phyloP scores from a whole-genome alignment of 306 rosid genomes.

The Vicia sativa region DNA sequence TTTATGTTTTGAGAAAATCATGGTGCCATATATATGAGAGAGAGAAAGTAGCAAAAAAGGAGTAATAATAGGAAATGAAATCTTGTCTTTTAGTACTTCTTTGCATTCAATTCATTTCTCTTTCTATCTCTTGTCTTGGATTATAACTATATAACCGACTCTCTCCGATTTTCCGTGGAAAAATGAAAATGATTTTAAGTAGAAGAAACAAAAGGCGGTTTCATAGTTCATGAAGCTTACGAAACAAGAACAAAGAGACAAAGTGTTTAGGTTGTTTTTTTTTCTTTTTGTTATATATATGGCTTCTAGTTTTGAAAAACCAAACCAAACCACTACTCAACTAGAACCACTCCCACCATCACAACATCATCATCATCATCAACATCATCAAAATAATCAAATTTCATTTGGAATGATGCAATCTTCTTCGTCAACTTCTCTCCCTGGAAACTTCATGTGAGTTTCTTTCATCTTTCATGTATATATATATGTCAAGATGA shows the following conservation, averaged over 20 bases:
- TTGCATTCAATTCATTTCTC: slow-evolving; percentile 55
- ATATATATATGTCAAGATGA: background rate
- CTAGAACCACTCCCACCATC: slow-evolving; percentile 54
- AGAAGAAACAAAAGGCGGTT: slow-evolving; percentile 52
- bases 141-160: slow-evolving; percentile 52
- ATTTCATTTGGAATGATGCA: slow-evolving; percentile 75
- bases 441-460: slow-evolving; percentile 75
- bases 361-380: slow-evolving; percentile 45
- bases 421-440: slow-evolving; percentile 60
- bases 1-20: slow-evolving; percentile 44
- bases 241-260: slow-evolving; percentile 36
- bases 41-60: slow-evolving; percentile 26
- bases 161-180: slow-evolving; percentile 34
- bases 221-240: slow-evolving; percentile 51
- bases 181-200: slow-evolving; percentile 34
- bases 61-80: slow-evolving; percentile 3
- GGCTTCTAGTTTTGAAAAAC: slow-evolving; percentile 59
- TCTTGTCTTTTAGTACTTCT: slow-evolving; percentile 39
- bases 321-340: slow-evolving; percentile 45
- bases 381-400: slow-evolving; percentile 49
- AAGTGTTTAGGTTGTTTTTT: slow-evolving; percentile 36
- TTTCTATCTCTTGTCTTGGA: slow-evolving; percentile 21
- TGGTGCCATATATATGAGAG: slow-evolving; percentile 19
- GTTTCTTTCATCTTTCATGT: background rate
- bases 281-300: slow-evolving; percentile 27